Percentiles rank a stretch among this genome's conserved stretches.
Evolutionary conservation across 768 basidiomycete species (phyloP).

Genomic region (Xerocomellus dryophilus): DNA sequence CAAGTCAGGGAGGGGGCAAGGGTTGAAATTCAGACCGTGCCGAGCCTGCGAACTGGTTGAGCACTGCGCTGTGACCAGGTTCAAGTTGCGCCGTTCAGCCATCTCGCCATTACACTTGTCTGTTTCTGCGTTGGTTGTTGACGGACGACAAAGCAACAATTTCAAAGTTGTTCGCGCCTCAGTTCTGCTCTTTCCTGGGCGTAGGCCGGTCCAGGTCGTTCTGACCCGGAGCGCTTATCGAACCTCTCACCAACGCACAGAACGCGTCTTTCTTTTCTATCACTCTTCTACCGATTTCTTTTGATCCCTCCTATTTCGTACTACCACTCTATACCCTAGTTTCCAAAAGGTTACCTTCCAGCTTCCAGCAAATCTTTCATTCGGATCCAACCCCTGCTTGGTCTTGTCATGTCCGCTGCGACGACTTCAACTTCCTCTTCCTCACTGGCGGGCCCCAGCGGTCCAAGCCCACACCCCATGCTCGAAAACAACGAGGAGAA

Average conservation of each 20-base stretch:
- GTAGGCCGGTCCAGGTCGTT: constrained; percentile 32
- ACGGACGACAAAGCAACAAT: constrained; percentile 32
- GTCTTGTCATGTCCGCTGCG: constrained; percentile 45
- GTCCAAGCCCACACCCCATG: constrained; percentile 47
- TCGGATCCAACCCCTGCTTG: constrained; percentile 17
- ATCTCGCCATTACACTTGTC: constrained; percentile 11
- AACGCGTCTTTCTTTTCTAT: constrained; percentile 39
- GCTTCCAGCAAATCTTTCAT: constrained; percentile 17
- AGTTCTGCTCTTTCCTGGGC: constrained; percentile 25
- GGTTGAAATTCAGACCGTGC: constrained; percentile 42
- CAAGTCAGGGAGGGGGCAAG: background rate
- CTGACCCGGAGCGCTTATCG: constrained; percentile 35
- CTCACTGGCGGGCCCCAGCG: constrained; percentile 48
- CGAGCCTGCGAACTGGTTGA: constrained; percentile 30
- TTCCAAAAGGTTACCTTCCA: constrained; percentile 18
- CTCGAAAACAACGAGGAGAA: constrained; percentile 69
- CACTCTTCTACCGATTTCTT: constrained; percentile 33
- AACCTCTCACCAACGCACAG: constrained; percentile 33
- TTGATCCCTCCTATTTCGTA: constrained; percentile 24
- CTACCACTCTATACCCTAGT: constrained; percentile 28
- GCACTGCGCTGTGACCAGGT: constrained; percentile 16
- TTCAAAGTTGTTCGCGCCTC: constrained; percentile 28
- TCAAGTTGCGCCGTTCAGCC: constrained; percentile 12
- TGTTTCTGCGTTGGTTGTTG: constrained; percentile 36
- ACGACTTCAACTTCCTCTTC: constrained; percentile 46